A percentile compares a stretch with the other conserved stretches of the same genome.
Conservation (phyloP, 345 rosid genomes). For the Lepidium sativum region DNA sequence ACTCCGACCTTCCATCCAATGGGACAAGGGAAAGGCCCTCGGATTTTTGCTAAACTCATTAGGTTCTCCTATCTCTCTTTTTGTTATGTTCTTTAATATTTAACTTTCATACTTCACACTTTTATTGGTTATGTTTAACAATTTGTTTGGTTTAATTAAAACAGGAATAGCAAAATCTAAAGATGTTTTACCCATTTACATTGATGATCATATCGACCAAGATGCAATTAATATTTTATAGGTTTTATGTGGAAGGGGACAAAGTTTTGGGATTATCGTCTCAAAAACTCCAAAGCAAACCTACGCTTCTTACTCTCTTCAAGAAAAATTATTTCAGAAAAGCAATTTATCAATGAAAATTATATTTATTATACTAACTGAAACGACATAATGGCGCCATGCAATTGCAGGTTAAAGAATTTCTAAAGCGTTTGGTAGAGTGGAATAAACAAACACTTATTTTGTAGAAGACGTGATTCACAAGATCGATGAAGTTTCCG, state of each 20-base stretch:
- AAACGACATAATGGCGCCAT: neutral
- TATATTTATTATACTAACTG: neutral
- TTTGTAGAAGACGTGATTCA: neutral
- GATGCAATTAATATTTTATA: constrained; percentile 64
- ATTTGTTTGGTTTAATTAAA: neutral
- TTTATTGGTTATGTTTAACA: neutral
- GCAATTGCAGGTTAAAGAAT: constrained; percentile 31
- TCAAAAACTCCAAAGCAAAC: too few relatives aligned
- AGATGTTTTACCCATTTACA: constrained; percentile 44
- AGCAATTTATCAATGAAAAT: neutral
- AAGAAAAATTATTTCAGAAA: too few relatives aligned
- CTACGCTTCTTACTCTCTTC: too few relatives aligned
- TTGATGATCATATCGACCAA: constrained; percentile 55
- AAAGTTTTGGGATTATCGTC: too few relatives aligned
- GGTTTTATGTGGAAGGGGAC: too few relatives aligned
- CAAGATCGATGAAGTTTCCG: neutral
- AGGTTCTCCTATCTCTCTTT: constrained; percentile 16
- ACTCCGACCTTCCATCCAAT: constrained; percentile 46
- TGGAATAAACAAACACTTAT: constrained; percentile 17
- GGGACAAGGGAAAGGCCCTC: constrained; percentile 58
- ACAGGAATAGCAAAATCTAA: constrained; percentile 17
- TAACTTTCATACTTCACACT: neutral
- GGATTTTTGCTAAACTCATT: constrained; percentile 40
- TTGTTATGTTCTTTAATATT: neutral
- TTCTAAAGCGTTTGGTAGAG: constrained; percentile 19